These are phyloP conservation scores for Nigrospora sphaerica DNA, from an alignment of 2,329 filamentous ascomycete genomes.

Conservation along the genomic window DNA sequence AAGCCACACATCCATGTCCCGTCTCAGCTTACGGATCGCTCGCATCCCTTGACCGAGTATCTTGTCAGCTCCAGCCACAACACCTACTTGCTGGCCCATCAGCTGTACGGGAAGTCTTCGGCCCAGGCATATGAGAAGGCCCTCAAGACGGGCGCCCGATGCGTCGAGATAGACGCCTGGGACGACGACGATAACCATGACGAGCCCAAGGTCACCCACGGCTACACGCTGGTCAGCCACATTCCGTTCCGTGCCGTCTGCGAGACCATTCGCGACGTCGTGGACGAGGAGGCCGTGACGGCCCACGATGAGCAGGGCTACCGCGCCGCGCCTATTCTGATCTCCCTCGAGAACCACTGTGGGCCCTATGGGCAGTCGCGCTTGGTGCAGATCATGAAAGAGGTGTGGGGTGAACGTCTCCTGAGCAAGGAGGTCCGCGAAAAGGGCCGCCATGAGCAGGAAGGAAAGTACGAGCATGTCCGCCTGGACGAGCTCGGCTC, in stretches of 20 bases:
- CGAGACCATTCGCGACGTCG: slow-evolving; percentile 55
- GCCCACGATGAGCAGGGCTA: slow-evolving; percentile 29
- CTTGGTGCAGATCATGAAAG: slow-evolving; percentile 58
- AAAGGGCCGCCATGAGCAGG: slow-evolving; percentile 48
- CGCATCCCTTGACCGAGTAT: slow-evolving; percentile 58
- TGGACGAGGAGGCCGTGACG: slow-evolving; percentile 48
- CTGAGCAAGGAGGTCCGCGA: slow-evolving; percentile 49
- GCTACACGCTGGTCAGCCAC: slow-evolving; percentile 60
- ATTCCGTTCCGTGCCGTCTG: slow-evolving; percentile 59
- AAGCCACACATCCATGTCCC: slow-evolving; percentile 53
- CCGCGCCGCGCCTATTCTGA: slow-evolving; percentile 48
- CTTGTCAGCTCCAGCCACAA: slow-evolving; percentile 70
- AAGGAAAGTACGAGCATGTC: slow-evolving; percentile 44
- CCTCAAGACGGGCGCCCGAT: slow-evolving; percentile 55
- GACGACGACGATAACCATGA: slow-evolving; percentile 52
- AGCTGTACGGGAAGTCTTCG: slow-evolving; percentile 57
- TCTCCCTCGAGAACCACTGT: slow-evolving; percentile 66
- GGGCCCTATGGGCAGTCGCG: slow-evolving; percentile 49
- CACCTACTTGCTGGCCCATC: slow-evolving; percentile 64
- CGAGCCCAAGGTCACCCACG: slow-evolving; percentile 65
- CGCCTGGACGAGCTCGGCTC: slow-evolving; percentile 50
- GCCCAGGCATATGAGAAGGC: slow-evolving; percentile 58
- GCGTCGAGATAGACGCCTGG: slow-evolving; percentile 71
- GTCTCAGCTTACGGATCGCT: slow-evolving; percentile 44
- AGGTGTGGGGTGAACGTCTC: slow-evolving; percentile 54